Conservation (phyloP, 257 asterid species). For the Primulina tabacum region DNA sequence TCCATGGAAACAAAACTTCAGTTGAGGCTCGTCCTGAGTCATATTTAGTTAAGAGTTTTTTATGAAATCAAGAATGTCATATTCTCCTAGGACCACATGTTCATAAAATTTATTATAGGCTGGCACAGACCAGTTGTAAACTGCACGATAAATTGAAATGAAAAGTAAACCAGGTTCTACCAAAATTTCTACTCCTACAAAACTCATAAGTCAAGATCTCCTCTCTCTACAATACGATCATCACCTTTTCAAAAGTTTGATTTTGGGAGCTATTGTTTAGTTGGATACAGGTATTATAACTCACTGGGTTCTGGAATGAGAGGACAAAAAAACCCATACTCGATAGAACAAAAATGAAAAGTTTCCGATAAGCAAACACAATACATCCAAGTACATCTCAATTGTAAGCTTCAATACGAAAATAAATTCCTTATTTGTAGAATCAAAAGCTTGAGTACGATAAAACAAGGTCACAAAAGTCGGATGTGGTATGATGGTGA, state of each 20-base stretch:
- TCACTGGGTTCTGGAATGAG: not conserved
- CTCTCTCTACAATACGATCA: not conserved
- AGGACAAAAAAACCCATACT: constrained; percentile 6
- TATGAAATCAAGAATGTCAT: constrained; percentile 19
- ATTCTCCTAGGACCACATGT: not conserved
- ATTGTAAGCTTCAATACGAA: not conserved
- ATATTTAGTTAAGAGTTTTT: not conserved
- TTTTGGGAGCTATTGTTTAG: not conserved
- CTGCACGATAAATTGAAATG: not conserved
- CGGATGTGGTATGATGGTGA: not conserved
- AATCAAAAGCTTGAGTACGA: not conserved
- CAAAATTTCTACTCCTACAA: not conserved
- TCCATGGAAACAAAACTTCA: constrained; percentile 11
- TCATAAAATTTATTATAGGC: not conserved
- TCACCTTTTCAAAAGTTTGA: not conserved
- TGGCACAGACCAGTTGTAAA: not conserved
- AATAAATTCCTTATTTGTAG: not conserved
- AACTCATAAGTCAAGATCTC: constrained; percentile 1
- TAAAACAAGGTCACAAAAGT: constrained; percentile 2
- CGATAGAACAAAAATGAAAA: constrained; percentile 15
- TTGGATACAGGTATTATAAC: not conserved
- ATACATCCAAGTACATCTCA: constrained; percentile 14
- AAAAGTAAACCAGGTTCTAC: not conserved
- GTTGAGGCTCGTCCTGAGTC: constrained; percentile 3
- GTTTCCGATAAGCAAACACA: not conserved